phyloP scores from a whole-genome alignment of 768 basidiomycete species.

The Phaeotremella fagi region DNA sequence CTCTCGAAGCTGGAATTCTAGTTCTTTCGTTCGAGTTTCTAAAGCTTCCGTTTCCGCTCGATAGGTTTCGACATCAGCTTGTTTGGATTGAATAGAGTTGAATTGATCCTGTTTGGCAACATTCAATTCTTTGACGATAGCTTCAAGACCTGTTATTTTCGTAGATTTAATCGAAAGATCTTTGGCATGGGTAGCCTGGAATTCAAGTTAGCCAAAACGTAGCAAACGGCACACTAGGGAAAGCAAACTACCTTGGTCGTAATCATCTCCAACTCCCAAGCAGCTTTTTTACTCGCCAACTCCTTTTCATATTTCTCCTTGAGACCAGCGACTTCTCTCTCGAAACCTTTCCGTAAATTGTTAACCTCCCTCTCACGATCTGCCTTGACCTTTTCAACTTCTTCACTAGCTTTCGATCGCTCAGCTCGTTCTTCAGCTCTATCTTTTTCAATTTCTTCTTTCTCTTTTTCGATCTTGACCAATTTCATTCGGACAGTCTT shows the following conservation, averaged over 20 bases:
- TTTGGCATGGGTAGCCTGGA: conserved; percentile 63
- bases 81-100: conserved; percentile 77
- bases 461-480: conserved; percentile 93
- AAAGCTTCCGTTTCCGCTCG: conserved; percentile 69
- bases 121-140: conserved; percentile 63
- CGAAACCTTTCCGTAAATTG: conserved; percentile 55
- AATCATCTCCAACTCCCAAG: conserved; percentile 71
- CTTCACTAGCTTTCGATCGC: conserved; percentile 56
- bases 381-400: conserved; percentile 59
- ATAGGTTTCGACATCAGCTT: conserved; percentile 83
- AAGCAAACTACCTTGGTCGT: conserved; percentile 60
- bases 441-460: conserved; percentile 70
- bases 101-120: conserved; percentile 75
- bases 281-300: conserved; percentile 58
- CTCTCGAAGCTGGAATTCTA: conserved; percentile 81
- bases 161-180: conserved; percentile 61
- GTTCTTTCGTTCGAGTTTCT: conserved; percentile 72
- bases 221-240: neutral
- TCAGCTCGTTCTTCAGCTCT: conserved; percentile 56
- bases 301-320: conserved; percentile 76
- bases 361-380: conserved; percentile 55
- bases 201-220: neutral
- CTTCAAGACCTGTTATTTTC: conserved; percentile 66
- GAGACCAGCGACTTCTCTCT: conserved; percentile 61
- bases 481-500: conserved; percentile 95